Evolutionary conservation across 73 alveolate genomes (phyloP).

Genomic region (Paramecium primaurelia): DNA sequence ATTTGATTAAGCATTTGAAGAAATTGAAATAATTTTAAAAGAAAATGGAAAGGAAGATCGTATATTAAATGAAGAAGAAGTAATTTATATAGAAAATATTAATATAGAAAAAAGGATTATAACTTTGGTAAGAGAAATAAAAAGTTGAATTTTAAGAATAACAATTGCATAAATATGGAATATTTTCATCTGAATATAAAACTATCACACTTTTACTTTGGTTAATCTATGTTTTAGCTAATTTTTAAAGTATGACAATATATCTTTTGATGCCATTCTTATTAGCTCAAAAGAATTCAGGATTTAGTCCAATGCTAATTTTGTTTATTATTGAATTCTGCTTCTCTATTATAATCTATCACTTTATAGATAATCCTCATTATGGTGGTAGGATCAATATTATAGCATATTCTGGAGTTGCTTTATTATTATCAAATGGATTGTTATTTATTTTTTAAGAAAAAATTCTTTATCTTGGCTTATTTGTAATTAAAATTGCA

Average conservation of each 20-base stretch:
- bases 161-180: not conserved
- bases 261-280: slow-evolving; percentile 30
- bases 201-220: not conserved
- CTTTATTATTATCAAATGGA: not conserved
- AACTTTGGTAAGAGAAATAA: not conserved
- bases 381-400: not conserved
- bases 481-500: not conserved
- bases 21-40: not conserved
- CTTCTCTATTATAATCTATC: not conserved
- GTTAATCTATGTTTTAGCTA: not conserved
- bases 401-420: not conserved
- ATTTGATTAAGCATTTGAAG: not conserved
- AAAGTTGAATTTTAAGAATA: not conserved
- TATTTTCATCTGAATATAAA: not conserved
- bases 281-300: not conserved
- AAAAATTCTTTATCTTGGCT: not conserved
- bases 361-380: not conserved
- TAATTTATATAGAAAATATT: not conserved
- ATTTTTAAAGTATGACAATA: not conserved
- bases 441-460: not conserved
- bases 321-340: not conserved
- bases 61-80: not conserved
- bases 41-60: not conserved
- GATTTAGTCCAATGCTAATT: not conserved
- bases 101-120: not conserved